Evolutionary conservation across 768 basidiomycete species (phyloP).

Genomic region (Clavulina sp.): DNA sequence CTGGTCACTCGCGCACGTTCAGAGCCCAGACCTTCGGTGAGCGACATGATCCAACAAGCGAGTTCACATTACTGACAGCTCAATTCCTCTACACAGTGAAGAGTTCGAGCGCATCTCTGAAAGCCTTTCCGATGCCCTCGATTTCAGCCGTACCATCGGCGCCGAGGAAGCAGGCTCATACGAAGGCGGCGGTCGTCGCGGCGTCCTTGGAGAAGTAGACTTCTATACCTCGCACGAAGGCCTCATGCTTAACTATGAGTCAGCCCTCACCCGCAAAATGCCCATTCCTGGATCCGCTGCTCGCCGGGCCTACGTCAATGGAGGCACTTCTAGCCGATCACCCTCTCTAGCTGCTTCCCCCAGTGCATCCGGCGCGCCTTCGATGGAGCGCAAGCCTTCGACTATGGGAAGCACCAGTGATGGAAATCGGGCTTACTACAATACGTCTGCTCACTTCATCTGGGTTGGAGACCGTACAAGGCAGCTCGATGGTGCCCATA

Average conservation of each 20-base stretch:
- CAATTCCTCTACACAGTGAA: constrained; percentile 23
- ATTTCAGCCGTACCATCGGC: constrained; percentile 83
- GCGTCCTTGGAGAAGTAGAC: constrained; percentile 73
- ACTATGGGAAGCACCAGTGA: background rate
- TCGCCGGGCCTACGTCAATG: constrained; percentile 12
- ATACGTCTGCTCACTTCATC: constrained; percentile 83
- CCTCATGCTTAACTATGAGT: constrained; percentile 80
- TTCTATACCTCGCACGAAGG: constrained; percentile 97
- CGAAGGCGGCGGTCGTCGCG: constrained; percentile 52
- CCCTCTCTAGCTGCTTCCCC: background rate
- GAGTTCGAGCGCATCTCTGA: constrained; percentile 80
- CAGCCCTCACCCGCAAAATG: constrained; percentile 67
- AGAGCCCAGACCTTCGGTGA: constrained; percentile 57
- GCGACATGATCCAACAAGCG: constrained; percentile 11
- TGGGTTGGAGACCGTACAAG: constrained; percentile 97
- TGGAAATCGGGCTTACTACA: constrained; percentile 41
- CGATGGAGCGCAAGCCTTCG: background rate
- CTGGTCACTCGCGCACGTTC: constrained; percentile 88
- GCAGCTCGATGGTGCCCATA: constrained; percentile 80
- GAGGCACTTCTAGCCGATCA: background rate
- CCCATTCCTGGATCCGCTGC: constrained; percentile 21
- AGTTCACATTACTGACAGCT: background rate
- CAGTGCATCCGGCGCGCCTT: background rate
- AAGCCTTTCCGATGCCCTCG: constrained; percentile 75
- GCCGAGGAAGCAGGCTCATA: constrained; percentile 40